phyloP scores from a whole-genome alignment of 164 flowering plant genomes.

The Nelumbo lutea region DNA sequence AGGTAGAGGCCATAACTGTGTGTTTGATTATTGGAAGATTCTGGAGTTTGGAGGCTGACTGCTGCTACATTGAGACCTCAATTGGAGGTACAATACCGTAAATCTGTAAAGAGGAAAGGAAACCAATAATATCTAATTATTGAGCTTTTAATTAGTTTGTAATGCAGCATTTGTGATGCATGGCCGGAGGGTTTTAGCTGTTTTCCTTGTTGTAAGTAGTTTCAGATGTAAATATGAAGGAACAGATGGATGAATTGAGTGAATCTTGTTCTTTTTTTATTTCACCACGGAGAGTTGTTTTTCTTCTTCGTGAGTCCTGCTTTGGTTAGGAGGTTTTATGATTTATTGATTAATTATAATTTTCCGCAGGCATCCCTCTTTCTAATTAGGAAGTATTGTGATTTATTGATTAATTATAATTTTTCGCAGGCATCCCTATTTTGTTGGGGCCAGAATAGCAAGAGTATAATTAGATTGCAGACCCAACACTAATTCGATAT shows the following conservation, averaged over 20 bases:
- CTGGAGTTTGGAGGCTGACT: neutral
- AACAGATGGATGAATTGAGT: constrained; percentile 18
- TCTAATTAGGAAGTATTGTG: neutral
- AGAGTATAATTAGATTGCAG: constrained; percentile 14
- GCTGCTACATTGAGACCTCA: constrained; percentile 7
- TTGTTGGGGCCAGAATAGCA: constrained; percentile 23
- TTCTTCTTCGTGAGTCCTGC: neutral
- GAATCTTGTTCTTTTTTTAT: constrained; percentile 5
- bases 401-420: constrained; percentile 10
- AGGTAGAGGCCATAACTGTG: constrained; percentile 10
- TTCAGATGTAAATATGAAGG: constrained; percentile 19
- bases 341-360: constrained; percentile 10
- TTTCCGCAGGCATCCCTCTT: constrained; percentile 28
- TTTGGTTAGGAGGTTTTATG: neutral
- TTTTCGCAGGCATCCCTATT: constrained; percentile 30
- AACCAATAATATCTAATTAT: constrained; percentile 8
- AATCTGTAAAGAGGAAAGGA: constrained; percentile 14
- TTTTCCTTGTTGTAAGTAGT: constrained; percentile 12
- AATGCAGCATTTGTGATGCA: neutral
- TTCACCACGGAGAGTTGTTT: neutral
- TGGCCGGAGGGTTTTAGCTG: constrained; percentile 5
- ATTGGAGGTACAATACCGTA: constrained; percentile 17
- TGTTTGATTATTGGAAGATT: constrained; percentile 1
- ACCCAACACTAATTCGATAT: constrained; percentile 11
- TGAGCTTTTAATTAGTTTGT: constrained; percentile 2